A percentile compares a stretch with the other conserved stretches of the same genome.
These are phyloP conservation scores for Telopea speciosissima DNA, from an alignment of 177 flowering plant genomes.

Conservation along the genomic window DNA sequence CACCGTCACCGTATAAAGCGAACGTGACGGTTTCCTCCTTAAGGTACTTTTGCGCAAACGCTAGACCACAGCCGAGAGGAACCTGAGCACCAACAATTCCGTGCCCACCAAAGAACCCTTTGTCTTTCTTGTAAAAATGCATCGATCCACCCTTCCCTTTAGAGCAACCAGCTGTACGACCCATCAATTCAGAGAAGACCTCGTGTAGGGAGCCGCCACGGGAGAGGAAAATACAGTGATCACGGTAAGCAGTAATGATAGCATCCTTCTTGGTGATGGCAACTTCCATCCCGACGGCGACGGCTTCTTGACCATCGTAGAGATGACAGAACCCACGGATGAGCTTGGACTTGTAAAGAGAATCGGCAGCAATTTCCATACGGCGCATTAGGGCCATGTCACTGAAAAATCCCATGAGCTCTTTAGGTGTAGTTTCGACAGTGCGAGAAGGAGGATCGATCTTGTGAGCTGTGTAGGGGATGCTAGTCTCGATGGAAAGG, in stretches of 20 bases:
- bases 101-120: constrained; percentile 83
- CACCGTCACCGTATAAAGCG: constrained; percentile 90
- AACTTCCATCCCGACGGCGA: constrained; percentile 88
- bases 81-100: constrained; percentile 97
- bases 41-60: constrained; percentile 81
- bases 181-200: constrained; percentile 81
- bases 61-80: constrained; percentile 82
- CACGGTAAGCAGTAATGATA: constrained; percentile 90
- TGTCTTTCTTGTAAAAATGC: constrained; percentile 92
- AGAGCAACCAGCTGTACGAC: constrained; percentile 70
- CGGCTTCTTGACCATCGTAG: constrained; percentile 97
- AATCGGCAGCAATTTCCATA: constrained; percentile 95
- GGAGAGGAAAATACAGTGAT: constrained; percentile 70
- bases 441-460: constrained; percentile 74
- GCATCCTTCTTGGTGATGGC: constrained; percentile 75
- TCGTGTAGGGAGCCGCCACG: constrained; percentile 75
- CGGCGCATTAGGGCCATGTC: constrained; percentile 86
- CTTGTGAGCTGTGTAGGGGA: constrained; percentile 70
- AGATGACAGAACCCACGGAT: constrained; percentile 96
- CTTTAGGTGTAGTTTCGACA: constrained; percentile 58
- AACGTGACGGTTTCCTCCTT: constrained; percentile 76
- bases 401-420: constrained; percentile 68
- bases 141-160: constrained; percentile 95
- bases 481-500: constrained; percentile 66
- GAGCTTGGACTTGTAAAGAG: constrained; percentile 87